phyloP scores from a whole-genome alignment of 345 rosid species.

The Salix brachista region DNA sequence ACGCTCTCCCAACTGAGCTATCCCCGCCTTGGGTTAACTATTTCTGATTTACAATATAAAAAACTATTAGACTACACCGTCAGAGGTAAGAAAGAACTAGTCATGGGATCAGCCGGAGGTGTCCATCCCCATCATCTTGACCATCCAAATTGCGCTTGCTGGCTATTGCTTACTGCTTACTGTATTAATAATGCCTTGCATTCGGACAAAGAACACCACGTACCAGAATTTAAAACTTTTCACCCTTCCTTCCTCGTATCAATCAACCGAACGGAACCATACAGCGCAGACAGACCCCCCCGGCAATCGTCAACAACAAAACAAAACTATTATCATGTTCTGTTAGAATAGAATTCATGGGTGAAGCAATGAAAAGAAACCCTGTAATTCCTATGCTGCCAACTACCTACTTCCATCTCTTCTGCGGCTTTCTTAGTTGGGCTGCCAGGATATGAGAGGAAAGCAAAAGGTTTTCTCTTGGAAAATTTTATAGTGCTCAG shows the following conservation, averaged over 20 bases:
- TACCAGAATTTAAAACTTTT: neutral
- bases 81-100: neutral
- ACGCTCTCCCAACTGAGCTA: slow-evolving; percentile 97
- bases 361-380: too few relatives aligned
- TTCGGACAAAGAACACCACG: neutral
- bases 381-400: too few relatives aligned
- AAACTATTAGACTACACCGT: fast-evolving
- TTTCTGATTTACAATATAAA: too few relatives aligned
- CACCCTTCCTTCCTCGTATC: neutral
- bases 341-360: too few relatives aligned
- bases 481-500: too few relatives aligned
- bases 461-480: too few relatives aligned
- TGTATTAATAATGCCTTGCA: neutral
- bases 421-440: too few relatives aligned
- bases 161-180: neutral
- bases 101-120: neutral
- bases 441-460: too few relatives aligned
- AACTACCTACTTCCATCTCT: too few relatives aligned
- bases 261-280: neutral
- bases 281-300: neutral
- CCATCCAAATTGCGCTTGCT: neutral
- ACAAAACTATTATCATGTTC: neutral
- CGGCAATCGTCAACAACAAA: neutral
- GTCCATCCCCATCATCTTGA: neutral
- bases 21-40: slow-evolving; percentile 34